Percentiles rank a stretch among this genome's conserved stretches.
Conservation (phyloP, 2,329 filamentous ascomycete genomes). For the Trichoderma citrinoviride region DNA sequence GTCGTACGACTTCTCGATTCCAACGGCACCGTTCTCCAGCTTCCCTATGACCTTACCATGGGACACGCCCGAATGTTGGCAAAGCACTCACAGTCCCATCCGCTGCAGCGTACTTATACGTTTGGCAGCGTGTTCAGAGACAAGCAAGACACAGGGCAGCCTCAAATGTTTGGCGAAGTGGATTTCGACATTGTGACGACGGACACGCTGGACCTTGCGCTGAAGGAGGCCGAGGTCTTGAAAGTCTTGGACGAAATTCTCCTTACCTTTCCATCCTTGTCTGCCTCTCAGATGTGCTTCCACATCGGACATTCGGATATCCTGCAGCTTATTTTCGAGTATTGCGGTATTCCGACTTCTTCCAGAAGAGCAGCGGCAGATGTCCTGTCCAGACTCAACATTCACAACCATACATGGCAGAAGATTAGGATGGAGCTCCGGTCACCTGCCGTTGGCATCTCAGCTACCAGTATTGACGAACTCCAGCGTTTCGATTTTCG, state of each 20-base stretch:
- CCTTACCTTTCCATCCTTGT: slow-evolving; percentile 72
- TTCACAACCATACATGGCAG: slow-evolving; percentile 75
- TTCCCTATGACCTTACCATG: slow-evolving; percentile 91
- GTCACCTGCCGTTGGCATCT: slow-evolving; percentile 75
- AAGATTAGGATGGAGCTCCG: slow-evolving; percentile 80
- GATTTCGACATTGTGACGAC: slow-evolving; percentile 95
- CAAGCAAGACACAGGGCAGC: slow-evolving; percentile 73
- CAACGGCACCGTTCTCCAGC: slow-evolving; percentile 81
- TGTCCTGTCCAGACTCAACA: slow-evolving; percentile 80
- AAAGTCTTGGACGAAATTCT: slow-evolving; percentile 94
- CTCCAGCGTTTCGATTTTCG: slow-evolving; percentile 88
- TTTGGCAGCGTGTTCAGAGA: slow-evolving; percentile 89
- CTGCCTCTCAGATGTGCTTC: slow-evolving; percentile 75
- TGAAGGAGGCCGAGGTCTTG: slow-evolving; percentile 91
- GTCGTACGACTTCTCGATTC: slow-evolving; percentile 78
- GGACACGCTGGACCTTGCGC: slow-evolving; percentile 73
- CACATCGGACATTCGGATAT: slow-evolving; percentile 87
- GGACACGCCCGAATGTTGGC: slow-evolving; percentile 84
- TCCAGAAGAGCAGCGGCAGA: slow-evolving; percentile 75
- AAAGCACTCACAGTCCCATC: slow-evolving; percentile 58
- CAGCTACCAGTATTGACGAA: slow-evolving; percentile 87
- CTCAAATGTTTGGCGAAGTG: slow-evolving; percentile 79
- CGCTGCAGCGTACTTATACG: slow-evolving; percentile 73
- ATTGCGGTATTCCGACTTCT: slow-evolving; percentile 71
- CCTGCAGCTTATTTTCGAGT: slow-evolving; percentile 83